Conservation (phyloP, 352 stramenopile genomes). For the Phytophthora hybrid region DNA sequence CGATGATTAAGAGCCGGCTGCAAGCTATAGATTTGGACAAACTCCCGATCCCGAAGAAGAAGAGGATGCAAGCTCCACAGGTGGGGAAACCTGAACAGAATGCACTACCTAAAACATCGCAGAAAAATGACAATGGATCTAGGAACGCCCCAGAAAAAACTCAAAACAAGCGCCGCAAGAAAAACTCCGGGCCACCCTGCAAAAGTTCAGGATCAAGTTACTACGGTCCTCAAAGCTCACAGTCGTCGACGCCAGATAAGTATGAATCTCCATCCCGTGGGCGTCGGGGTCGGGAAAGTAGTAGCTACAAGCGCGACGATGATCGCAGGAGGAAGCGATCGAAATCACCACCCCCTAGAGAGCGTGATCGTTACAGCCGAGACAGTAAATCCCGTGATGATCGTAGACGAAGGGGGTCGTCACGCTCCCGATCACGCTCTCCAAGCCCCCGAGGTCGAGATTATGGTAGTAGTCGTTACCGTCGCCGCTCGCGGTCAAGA, state of each 20-base stretch:
- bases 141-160: constrained; percentile 19
- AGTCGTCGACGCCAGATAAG: constrained; percentile 24
- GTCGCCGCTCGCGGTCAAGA: constrained; percentile 30
- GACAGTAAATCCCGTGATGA: constrained; percentile 30
- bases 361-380: constrained; percentile 22
- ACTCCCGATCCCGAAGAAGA: constrained; percentile 60
- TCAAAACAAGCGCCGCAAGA: constrained; percentile 37
- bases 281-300: constrained; percentile 21
- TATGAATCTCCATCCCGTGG: constrained; percentile 29
- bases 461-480: constrained; percentile 22
- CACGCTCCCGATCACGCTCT: constrained; percentile 45
- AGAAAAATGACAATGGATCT: constrained; percentile 7
- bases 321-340: constrained; percentile 33
- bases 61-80: constrained; percentile 21
- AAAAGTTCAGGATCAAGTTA: constrained; percentile 41
- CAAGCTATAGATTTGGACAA: constrained; percentile 59
- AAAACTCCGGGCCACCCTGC: constrained; percentile 14
- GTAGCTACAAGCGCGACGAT: constrained; percentile 25
- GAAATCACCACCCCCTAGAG: constrained; percentile 29
- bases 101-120: constrained; percentile 4
- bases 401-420: constrained; percentile 33
- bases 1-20: constrained; percentile 47
- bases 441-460: constrained; percentile 36
- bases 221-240: constrained; percentile 42
- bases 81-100: constrained; percentile 13